These are phyloP conservation scores for Pseudogymnoascus pannorum DNA, from an alignment of 2,329 filamentous ascomycete genomes.

Conservation along the genomic window DNA sequence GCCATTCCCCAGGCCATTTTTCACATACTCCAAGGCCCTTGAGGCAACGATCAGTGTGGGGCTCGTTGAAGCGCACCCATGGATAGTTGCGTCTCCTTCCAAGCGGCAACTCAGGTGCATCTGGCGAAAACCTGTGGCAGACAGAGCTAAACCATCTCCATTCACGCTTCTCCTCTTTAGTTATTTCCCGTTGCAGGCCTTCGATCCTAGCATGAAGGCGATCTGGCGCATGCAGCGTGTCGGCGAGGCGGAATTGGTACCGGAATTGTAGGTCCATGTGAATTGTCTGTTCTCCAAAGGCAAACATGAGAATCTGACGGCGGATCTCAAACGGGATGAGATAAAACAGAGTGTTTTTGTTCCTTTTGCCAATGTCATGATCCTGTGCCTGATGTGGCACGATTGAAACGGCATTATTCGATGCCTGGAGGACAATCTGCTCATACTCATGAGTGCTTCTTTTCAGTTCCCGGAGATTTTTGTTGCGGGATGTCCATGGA, in stretches of 20 bases:
- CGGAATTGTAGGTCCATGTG: not conserved
- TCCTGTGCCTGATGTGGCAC: not conserved
- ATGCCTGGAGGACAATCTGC: not conserved
- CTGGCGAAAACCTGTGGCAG: not conserved
- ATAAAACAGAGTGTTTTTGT: not conserved
- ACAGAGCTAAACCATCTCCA: slow-evolving; percentile 1
- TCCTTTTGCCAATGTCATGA: not conserved
- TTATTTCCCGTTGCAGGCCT: not conserved
- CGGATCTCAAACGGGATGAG: not conserved
- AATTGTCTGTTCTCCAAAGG: slow-evolving; percentile 1
- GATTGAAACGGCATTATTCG: not conserved
- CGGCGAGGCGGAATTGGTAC: not conserved
- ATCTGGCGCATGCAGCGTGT: too few relatives aligned
- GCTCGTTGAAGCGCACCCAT: not conserved
- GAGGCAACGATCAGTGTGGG: not conserved
- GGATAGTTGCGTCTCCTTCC: not conserved
- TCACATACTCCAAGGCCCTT: not conserved
- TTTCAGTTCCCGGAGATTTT: not conserved
- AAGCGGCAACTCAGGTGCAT: not conserved
- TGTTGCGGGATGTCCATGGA: not conserved
- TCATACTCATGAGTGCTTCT: not conserved
- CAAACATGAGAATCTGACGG: not conserved
- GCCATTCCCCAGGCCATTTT: not conserved
- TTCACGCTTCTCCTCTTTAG: not conserved
- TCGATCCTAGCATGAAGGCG: not conserved